Base-by-base conservation (phyloP, 2,329 filamentous ascomycete species). In the Alternaria gaisen region DNA sequence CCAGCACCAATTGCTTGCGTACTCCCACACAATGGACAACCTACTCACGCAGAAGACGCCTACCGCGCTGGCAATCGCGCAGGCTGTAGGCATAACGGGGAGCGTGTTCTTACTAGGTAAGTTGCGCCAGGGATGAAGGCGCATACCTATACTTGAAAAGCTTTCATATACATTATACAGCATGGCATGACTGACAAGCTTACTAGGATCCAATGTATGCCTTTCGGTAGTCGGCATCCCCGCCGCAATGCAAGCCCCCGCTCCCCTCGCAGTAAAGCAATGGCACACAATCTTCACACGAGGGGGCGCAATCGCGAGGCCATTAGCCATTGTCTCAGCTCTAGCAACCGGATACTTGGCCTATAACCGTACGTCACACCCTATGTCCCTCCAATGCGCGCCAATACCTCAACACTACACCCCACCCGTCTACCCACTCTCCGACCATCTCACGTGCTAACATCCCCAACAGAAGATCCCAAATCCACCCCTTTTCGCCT, bases 261-360 rank as follows among this genome's bases (percentile, higher is more conserved):
- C 84, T 1, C 83, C 83, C 2, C 75, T 88, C 11, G 82, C 88
- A 61, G 83, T 85, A 32, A 80, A 79, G 40, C 87, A 89, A 76
- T 89, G 86, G 86, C 68, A 74, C 59, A 78, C 72, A 41, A 72
- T 81, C 59, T 84, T 79, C 73, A 68, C 73, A 18, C 65, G 70
- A 3, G 83, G 83, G 52, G 79, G 68, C 72, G 54, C 61, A 67
- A 55, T 80, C 40, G 80, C 83, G 20, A 80, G 81, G 0, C 62
- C 76, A 1, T 58, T 83, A 9, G 75, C 81, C 6, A 58, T 82
- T n/a, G 26, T 83, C 26, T 78, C 82, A 4, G 77, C 79, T 1
- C 56, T 81, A 1, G 75, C 80, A 3, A 84, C 83, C 61, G 76
- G 76, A 48, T 85, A 79, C 61, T 78, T 87, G 3, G 83, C 85